Base-by-base conservation (phyloP, 1,139 yeast species). In the Yamadazyma kanchanaburiensis region DNA sequence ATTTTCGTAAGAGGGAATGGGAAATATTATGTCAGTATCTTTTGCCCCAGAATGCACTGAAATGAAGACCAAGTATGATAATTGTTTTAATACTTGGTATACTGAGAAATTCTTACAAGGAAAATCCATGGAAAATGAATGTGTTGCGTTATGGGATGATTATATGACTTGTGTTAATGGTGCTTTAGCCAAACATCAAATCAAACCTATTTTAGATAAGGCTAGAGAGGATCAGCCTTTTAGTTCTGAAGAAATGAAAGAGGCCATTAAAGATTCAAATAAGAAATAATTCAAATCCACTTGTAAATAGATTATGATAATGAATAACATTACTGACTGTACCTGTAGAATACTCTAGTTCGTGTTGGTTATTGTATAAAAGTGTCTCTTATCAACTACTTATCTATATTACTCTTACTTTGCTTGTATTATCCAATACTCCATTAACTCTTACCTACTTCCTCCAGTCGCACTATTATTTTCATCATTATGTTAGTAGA, bases 41-140 rank as follows among this genome's bases (percentile, higher is more conserved):
- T 85, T 91, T 68, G 97, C 97, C 25, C 96, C 96, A 14, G 97
- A 91, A 61, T 91, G 98, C 59, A 87, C 95, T 14, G 84, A 80
- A 23, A 75, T 83, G 40, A 91, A 91, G 58, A 77, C 77, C 45
- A 74, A 78, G 46, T 91, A 91, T 53, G 97, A 91, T 52, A 83
- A 81, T 50, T 91, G 98, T 56, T 91, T 91, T 64, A 88, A 87
- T 59, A 74, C 74, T 45, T 91, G 97, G 97, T 91, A 91, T 55
- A 80, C 94, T n/a, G 96, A 89, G 48, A 84, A 82, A 57, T 82
- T 82, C 48, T 64, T 82, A 39, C 74, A 79, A 48, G 89, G 89
- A 15, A 74, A 80, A 45, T 72, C 82, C 45, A 55, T 79, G 33
- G 72, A 81, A 42, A 89, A 91, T 53, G 97, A 89, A 56, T 91